Evolutionary conservation across 352 stramenopile genomes (phyloP), one percentile per base, ranked within the genome.

Genomic region (Phytopythium aichiense): DNA sequence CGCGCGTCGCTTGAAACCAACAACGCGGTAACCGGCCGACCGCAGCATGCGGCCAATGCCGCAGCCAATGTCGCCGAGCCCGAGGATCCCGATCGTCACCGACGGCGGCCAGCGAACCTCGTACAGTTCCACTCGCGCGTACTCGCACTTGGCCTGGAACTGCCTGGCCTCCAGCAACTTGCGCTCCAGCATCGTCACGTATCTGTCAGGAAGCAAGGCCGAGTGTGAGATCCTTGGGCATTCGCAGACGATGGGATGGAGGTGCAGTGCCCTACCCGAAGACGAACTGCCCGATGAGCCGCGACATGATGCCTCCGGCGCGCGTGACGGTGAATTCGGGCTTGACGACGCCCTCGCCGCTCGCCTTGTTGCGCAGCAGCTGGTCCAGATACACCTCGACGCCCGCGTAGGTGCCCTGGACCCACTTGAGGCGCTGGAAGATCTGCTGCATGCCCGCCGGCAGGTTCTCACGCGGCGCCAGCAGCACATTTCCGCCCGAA

Each of bases 1-100:
- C 52, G 77, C 64, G 38, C 67, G 68, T n/a, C 76, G 74, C 64
- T 88, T 88, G 60, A 86, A 85, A 12, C 79, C 79, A 28, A 86
- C 15, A 13, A 88, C 76, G 0, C 73, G 70, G 60, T 84, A 88
- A 38, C 76, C 79, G 3, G 67, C 74, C 20, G 37, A 66, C 13
- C 68, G 77, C 52, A 81, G 63, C 60, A 81, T 63, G 20, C 72
- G 73, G 31, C 73, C 76, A 7, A 79, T 79, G 58, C 72, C 76
- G 58, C 79, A 69, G 30, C 76, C 76, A 46, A 85, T 82, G 51
- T 85, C 76, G 25, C 76, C 76, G 4, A 85, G 63, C 7, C 76
- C 76, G 22, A 85, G 69, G 33, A 85, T 70, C 1, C 76, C 76
- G 7, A 85, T 65, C 7, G 76, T 85, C 46, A 85, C 68, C 28